phyloP scores from a whole-genome alignment of 306 rosid genomes.

The peach (Prunus persica) region Prunus_persica_NCBIv2 NC_034015.1:18145001-18145500 shows the following conservation, averaged over 20 bases:
- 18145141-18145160: conserved; percentile 10
- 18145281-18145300: not conserved
- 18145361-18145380: not conserved
- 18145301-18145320: not conserved
- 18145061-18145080: conserved; percentile 89
- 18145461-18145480: conserved; percentile 54
- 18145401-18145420: not conserved
- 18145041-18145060: conserved; percentile 3
- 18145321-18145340: not conserved
- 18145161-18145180: not conserved
- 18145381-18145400: not conserved
- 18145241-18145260: not conserved
- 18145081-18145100: conserved; percentile 90
- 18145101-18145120: conserved; percentile 74
- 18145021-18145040: not conserved
- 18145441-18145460: conserved; percentile 65
- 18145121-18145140: conserved; percentile 71
- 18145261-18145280: not conserved
- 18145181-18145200: not conserved
- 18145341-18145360: not conserved
- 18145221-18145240: not conserved
- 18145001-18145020: not conserved
- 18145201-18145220: not conserved
- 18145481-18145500: conserved; percentile 33
- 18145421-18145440: conserved; percentile 78